Conservation (phyloP, 306 rosid genomes). For the Dryas drummondii region DNA sequence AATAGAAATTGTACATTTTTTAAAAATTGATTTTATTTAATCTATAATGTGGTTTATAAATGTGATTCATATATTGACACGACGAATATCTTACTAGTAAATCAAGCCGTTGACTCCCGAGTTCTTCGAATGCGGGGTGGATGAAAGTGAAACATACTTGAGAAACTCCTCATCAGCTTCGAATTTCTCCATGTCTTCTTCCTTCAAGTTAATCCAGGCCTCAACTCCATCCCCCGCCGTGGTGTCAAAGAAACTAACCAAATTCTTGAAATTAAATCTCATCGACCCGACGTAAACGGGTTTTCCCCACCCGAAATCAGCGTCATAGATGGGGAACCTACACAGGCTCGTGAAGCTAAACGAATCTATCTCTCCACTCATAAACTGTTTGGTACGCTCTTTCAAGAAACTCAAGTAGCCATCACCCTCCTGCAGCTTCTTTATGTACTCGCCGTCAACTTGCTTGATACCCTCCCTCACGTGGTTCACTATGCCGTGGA, state of each 20-base stretch:
- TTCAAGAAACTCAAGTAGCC: conserved; percentile 4
- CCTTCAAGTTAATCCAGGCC: conserved; percentile 26
- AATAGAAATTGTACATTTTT: too few species aligned
- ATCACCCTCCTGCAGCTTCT: conserved; percentile 6
- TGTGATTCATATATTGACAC: too few species aligned
- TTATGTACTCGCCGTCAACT: conserved; percentile 14
- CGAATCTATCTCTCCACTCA: conserved; percentile 21
- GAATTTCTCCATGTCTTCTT: conserved; percentile 37
- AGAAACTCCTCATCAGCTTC: conserved; percentile 30
- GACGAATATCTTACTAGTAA: not conserved
- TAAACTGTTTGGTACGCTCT: not conserved
- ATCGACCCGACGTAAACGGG: conserved; percentile 29
- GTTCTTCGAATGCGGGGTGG: not conserved
- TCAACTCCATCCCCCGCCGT: conserved; percentile 32
- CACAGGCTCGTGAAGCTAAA: conserved; percentile 40
- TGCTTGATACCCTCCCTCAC: conserved; percentile 22
- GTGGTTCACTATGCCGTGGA: conserved; percentile 6
- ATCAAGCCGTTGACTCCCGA: not conserved
- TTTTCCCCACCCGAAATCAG: conserved; percentile 40
- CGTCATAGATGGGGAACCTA: conserved; percentile 30
- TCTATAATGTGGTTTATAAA: too few species aligned
- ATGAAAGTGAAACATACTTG: conserved; percentile 26
- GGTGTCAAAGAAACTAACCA: conserved; percentile 28
- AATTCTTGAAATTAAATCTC: conserved; percentile 11
- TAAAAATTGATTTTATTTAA: too few species aligned